A percentile compares a stretch with the other conserved stretches of the same genome.
These are phyloP conservation scores for Erodium chrysanthum DNA, from an alignment of 441 rosid species.

Conservation along the genomic window DNA sequence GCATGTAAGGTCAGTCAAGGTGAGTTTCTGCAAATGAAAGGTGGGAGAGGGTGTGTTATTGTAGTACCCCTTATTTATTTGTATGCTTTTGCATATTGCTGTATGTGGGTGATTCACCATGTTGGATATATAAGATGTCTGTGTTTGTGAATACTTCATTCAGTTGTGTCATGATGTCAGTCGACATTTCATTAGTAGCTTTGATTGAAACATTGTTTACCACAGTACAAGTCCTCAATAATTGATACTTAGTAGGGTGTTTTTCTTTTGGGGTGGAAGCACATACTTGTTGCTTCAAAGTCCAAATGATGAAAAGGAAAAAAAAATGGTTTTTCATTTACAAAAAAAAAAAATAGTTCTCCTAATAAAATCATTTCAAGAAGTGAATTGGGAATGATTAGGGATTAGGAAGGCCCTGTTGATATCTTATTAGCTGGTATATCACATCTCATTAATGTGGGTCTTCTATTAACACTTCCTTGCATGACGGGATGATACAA, in stretches of 20 bases:
- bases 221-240: background rate
- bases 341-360: background rate
- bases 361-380: background rate
- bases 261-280: too few relatives aligned
- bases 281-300: too few relatives aligned
- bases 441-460: background rate
- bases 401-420: background rate
- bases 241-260: too few relatives aligned
- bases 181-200: conserved; percentile 2
- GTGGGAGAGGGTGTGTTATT: too few relatives aligned
- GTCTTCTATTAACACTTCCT: background rate
- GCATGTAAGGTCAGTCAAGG: too few relatives aligned
- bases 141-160: too few relatives aligned
- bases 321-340: background rate
- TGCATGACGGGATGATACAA: background rate
- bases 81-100: background rate
- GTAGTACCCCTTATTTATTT: background rate
- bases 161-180: background rate
- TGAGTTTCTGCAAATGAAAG: too few relatives aligned
- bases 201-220: background rate
- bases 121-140: background rate
- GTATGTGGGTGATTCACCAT: background rate
- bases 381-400: background rate
- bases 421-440: background rate
- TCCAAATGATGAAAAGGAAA: background rate